These are phyloP conservation scores for Chlamydomonas urium DNA, from an alignment of 139 green algal genomes.

Conservation along the genomic window DNA sequence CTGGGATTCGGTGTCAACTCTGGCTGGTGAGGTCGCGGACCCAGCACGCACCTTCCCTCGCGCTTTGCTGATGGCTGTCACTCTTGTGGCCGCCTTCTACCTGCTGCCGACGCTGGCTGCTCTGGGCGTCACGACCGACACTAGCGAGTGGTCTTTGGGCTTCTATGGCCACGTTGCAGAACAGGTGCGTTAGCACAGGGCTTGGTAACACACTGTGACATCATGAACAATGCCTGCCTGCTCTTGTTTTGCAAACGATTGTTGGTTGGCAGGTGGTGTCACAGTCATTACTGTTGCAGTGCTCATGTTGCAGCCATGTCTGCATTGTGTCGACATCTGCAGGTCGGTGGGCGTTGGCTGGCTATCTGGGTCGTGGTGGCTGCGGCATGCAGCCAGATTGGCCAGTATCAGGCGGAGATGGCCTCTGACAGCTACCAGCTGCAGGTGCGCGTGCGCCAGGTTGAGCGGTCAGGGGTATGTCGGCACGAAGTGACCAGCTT, in stretches of 20 bases:
- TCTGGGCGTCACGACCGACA: slow-evolving; percentile 55
- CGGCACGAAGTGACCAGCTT: too few species aligned
- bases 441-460: slow-evolving; percentile 8
- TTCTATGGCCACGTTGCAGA: slow-evolving; percentile 77
- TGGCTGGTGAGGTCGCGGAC: slow-evolving; percentile 84
- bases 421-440: slow-evolving; percentile 86
- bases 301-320: too few species aligned
- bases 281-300: too few species aligned
- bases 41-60: slow-evolving; percentile 37
- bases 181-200: slow-evolving; percentile 57
- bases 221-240: too few species aligned
- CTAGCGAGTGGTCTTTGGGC: slow-evolving; percentile 56
- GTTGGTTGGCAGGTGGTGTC: too few species aligned
- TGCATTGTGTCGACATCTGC: too few species aligned
- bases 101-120: slow-evolving; percentile 70
- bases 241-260: too few species aligned
- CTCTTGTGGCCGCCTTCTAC: slow-evolving; percentile 67
- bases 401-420: slow-evolving; percentile 96
- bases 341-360: slow-evolving; percentile 85
- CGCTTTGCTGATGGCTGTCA: slow-evolving; percentile 68
- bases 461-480: too few species aligned
- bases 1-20: slow-evolving; percentile 79
- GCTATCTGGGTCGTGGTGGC: slow-evolving; percentile 78
- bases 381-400: slow-evolving; percentile 84
- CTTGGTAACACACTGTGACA: too few species aligned